Conservation (phyloP, 805 yeast genomes). For the Scheffersomyces ergatensis region DNA sequence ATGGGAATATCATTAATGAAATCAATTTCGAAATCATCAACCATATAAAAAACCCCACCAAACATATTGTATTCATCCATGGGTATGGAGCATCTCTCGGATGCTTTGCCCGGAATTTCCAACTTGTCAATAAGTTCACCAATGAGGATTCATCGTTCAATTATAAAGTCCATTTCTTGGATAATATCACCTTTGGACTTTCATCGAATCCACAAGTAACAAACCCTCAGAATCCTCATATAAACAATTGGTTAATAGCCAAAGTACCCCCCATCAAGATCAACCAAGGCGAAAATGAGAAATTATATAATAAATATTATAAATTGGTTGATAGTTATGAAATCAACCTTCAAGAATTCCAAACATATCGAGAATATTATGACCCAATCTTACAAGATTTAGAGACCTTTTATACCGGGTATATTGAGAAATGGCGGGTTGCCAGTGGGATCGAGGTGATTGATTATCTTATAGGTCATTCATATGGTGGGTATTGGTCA, state of each 20-base stretch:
- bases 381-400: conserved; percentile 39
- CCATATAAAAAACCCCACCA: conserved; percentile 19
- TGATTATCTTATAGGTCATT: conserved; percentile 68
- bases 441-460: conserved; percentile 48
- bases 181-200: conserved; percentile 50
- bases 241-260: conserved; percentile 17
- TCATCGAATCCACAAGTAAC: conserved; percentile 44
- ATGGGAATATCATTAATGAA: conserved; percentile 31
- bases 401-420: conserved; percentile 55
- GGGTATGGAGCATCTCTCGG: conserved; percentile 59
- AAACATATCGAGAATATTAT: conserved; percentile 32
- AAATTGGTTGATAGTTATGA: conserved; percentile 36
- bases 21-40: conserved; percentile 29
- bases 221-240: conserved; percentile 8
- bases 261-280: conserved; percentile 21
- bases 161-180: conserved; percentile 49
- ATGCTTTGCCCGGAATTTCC: conserved; percentile 54
- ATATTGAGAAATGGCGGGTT: conserved; percentile 65
- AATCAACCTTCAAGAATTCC: conserved; percentile 22
- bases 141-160: conserved; percentile 23
- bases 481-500: conserved; percentile 76
- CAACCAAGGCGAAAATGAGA: conserved; percentile 24
- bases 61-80: conserved; percentile 50
- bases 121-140: conserved; percentile 29
- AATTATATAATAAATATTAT: conserved; percentile 36